Percentiles rank a stretch among this genome's conserved stretches.
Conservation (phyloP, 2,329 filamentous ascomycete species). For the Colletotrichum graminicola region DNA sequence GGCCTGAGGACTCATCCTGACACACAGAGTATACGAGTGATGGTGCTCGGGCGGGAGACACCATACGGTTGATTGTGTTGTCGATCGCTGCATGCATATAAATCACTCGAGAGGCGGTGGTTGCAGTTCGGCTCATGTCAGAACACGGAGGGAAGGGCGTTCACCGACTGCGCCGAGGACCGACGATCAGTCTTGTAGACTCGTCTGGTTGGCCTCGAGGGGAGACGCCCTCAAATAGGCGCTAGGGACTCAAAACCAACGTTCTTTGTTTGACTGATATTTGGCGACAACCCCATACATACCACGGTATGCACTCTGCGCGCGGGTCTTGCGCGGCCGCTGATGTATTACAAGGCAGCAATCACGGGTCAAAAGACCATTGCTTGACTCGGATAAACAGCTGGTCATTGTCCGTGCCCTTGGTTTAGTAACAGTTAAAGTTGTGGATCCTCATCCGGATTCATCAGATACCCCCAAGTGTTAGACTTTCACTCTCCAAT, state of each 20-base stretch:
- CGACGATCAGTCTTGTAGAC: slow-evolving; percentile 2
- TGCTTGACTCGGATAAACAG: slow-evolving; percentile 14
- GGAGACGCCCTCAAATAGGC: not conserved
- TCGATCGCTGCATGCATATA: slow-evolving; percentile 9
- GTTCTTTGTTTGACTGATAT: not conserved
- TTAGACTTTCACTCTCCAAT: slow-evolving; percentile 14
- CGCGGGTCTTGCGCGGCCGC: not conserved
- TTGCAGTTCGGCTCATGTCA: not conserved
- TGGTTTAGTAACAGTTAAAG: no score
- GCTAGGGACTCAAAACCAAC: not conserved
- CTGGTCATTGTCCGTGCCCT: not conserved
- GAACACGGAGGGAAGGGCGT: not conserved
- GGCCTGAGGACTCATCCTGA: not conserved
- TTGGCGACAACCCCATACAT: not conserved
- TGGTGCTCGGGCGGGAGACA: slow-evolving; percentile 5
- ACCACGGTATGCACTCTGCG: not conserved
- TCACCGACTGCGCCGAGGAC: not conserved
- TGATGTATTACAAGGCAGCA: not conserved
- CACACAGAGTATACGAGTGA: slow-evolving; percentile 4
- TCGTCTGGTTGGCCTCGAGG: not conserved
- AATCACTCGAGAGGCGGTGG: not conserved
- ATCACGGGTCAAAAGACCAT: slow-evolving; percentile 15
- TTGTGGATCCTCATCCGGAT: slow-evolving; percentile 18
- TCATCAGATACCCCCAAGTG: not conserved
- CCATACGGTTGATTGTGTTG: slow-evolving; percentile 1